Conservation (phyloP, 352 stramenopile genomes). For the Globisporangium lucens region DNA sequence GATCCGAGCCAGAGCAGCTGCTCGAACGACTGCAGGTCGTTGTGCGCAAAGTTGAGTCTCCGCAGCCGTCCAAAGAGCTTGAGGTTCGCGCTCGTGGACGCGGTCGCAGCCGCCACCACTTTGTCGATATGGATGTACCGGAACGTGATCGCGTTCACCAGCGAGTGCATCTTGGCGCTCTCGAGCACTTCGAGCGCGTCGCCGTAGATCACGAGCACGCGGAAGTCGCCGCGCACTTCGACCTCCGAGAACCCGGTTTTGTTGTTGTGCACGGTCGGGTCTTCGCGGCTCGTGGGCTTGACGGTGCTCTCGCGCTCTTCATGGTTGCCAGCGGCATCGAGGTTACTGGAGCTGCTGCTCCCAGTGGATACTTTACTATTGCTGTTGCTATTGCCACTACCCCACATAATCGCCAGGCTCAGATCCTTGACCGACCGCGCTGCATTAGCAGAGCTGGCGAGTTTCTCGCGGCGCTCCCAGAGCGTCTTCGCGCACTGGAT, state of each 20-base stretch:
- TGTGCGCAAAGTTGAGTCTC: slow-evolving; percentile 59
- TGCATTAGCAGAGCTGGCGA: not conserved
- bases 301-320: slow-evolving; percentile 29
- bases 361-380: slow-evolving; percentile 8
- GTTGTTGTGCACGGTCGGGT: slow-evolving; percentile 46
- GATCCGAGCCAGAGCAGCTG: slow-evolving; percentile 56
- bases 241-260: slow-evolving; percentile 66
- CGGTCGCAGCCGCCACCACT: slow-evolving; percentile 32
- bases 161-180: slow-evolving; percentile 42
- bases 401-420: slow-evolving; percentile 10
- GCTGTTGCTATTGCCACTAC: slow-evolving; percentile 8
- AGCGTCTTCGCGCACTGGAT: slow-evolving; percentile 42
- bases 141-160: slow-evolving; percentile 66
- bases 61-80: slow-evolving; percentile 60
- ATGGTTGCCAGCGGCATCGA: not conserved
- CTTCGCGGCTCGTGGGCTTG: slow-evolving; percentile 43
- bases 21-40: slow-evolving; percentile 61
- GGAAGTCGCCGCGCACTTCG: slow-evolving; percentile 66
- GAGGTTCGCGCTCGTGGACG: slow-evolving; percentile 35
- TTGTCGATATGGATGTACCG: slow-evolving; percentile 50
- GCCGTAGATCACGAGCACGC: slow-evolving; percentile 65
- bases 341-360: not conserved
- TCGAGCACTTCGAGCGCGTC: slow-evolving; percentile 64
- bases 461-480: slow-evolving; percentile 33
- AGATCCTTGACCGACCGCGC: slow-evolving; percentile 3